Evolutionary conservation across 2,329 filamentous ascomycete species (phyloP), one percentile per base, ranked within the genome.

Genomic region (Colletotrichum sp.): DNA sequence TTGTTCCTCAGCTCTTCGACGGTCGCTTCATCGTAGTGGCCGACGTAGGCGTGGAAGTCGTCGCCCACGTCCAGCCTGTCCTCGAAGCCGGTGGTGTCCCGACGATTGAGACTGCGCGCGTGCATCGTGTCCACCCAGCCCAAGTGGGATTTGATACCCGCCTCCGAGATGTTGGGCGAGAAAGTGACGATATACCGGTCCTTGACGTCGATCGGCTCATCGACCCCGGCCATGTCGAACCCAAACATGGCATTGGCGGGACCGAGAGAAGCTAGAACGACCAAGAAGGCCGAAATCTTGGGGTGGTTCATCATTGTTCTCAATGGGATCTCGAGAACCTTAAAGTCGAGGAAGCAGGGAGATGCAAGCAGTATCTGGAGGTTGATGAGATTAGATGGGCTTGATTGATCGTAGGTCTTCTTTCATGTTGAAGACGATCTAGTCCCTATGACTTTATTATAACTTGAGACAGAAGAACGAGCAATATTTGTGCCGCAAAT

Each of bases 1-100:
- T 78, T 83, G 32, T 77, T 82, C 73, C 82, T 83, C 74, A 88
- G 86, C 77, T 84, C 82, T 61, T 81, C 81, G 32, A 86, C 81
- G 27, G 82, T 86, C 32, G 81, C 82, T 11, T 84, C 83, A 75
- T 89, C 87, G 74, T 89, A 88, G 25, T 85, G 82, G 30, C 84
- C 86, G 12, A 84, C 80, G 55, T 88, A 87, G n/a, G 80, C 86
- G 68, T 85, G 85, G 79, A 86, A 88, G 7, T 60, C 39, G 63
- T 48, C 19, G 44, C 82, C 80, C 25, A 82, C 79, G 59, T 81
- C 81, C 80, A 84, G 88, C 19, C 82, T 84, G 78, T 85, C 84
- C 79, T 87, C 84, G 11, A 89, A 79, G 66, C 84, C 84, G 61
- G 57, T 76, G n/a, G 80, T 82, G 78, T 81, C 79, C 75, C 85